Evolutionary conservation across 768 basidiomycete species (phyloP), one percentile per base, ranked within the genome.

Genomic region (Leucocoprinus leucothites): DNA sequence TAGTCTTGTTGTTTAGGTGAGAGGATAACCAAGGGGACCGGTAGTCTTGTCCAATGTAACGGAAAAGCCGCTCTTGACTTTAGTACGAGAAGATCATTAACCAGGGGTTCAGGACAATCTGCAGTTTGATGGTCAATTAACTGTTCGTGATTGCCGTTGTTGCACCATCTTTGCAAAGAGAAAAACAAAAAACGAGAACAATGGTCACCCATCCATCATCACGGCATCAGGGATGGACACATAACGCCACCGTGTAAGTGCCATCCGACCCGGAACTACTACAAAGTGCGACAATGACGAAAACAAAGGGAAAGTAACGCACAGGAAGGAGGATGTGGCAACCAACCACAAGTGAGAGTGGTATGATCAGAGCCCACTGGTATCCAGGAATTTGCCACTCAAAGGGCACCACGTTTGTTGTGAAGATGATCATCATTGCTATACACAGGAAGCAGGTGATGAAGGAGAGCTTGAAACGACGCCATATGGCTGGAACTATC

Each of bases 91-190:
- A 92, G 56, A 89, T 87, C 87, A 90, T 90, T 57, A 92, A 71
- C 86, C 86, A 90, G 0, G 90, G 91, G 63, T 94, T 94, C 53
- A 94, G 77, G 1, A 90, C 84, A 60, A 94, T 86, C 79, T 76
- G 56, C 16, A 53, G 57, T 5, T 31, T 31, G 11, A 11, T 31
- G 31, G 31, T 31, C 31, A 31, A 31, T 5, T 31, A 11, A 31
- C 6, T 31, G 31, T 5, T 31, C 31, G 31, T 31, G 31, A 31
- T 31, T 11, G 31, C 31, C 11, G 28, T 28, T 16, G 40, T n/a
- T n/a, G n/a, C n/a, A n/a, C n/a, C n/a, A n/a, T n/a, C n/a, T n/a
- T n/a, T n/a, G n/a, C n/a, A n/a, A n/a, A n/a, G n/a, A n/a, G n/a
- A n/a, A n/a, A 44, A 13, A 38, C 43, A 48, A 28, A 47, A 3